Evolutionary conservation across 257 asterid genomes (phyloP), one percentile per base, ranked within the genome.

Genomic region (Eucommia ulmoides): DNA sequence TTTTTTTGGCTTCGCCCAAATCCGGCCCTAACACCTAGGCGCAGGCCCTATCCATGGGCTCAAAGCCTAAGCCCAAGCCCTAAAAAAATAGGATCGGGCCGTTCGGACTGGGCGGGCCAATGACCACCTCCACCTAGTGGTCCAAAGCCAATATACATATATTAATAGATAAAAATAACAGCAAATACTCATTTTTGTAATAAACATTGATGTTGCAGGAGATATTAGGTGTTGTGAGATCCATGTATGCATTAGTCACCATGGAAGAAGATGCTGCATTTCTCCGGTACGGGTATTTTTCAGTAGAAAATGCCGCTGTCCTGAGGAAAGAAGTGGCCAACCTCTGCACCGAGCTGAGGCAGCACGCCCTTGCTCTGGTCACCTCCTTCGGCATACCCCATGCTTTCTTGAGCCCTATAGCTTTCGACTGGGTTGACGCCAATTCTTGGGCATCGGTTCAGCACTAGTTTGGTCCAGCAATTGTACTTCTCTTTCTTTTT

Each of bases 351-450:
- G 94, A 78, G 65, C 74, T 86, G 23, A 75, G 96, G 46, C 94
- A 93, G 7, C 88, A 89, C 41, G 93, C 93, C 2, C 98, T 89
- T 52, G 63, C 85, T 17, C 60, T 80, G 69, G 91, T 89, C 51
- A 60, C 49, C 60, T 79, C 94, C 19, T 77, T 91, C 1, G 94
- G 98, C 23, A 83, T 91, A 55, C 94, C 96, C n/a, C 96, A 85
- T 69, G 93, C 95, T 63, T 86, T 91, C 67, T 74, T 91, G 54
- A 56, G 96, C 52, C 96, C 96, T 8, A 73, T 91, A 0, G 94
- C 98, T 16, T 89, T 85, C 47, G 77, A 85, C 58, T 89, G 98
- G 98, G 74, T 89, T 50, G 87, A 93, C 16, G 84, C 94, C 20
- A 83, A 89, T 65, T 63, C 94, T 38, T 82, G 85, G 89, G 63